Base-by-base conservation (phyloP, 768 basidiomycete species). In the Clavulina sp. region DNA sequence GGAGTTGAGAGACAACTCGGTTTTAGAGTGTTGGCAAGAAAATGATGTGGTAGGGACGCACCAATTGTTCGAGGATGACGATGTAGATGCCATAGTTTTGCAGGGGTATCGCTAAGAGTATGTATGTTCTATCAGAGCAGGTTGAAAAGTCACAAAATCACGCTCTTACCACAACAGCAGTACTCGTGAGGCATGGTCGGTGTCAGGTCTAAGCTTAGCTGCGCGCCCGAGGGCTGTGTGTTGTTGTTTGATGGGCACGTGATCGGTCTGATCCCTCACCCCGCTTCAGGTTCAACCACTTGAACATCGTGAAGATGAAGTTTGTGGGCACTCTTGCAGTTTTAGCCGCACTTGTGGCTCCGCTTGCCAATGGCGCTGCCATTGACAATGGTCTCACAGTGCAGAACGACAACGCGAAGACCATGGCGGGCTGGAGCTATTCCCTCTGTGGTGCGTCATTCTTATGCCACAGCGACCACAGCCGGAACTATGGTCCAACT, bases 31-130 rank as follows among this genome's bases (percentile, higher is more conserved):
- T 41, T 46, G 9, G 21, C 30, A 18, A 4, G 23, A 29, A 33
- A 21, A 3, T 24, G 1, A 43, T 3, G 18, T 36, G 18, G 23
- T 30, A 3, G 23, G 47, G 13, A 56, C 63, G 50, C 24, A 75
- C 68, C 40, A 85, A 71, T 65, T 95, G 91, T 63, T 93, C 85
- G 0, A 69, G 63, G 47, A 97, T 64, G 28, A 82, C 75, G 19
- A 76, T 64, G 59, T 95, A 96, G 50, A 96, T 84, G 30, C 95
- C 95, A 55, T 78, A 73, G 68, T 99, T 93, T 56, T 89, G 70
- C 47, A 89, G 67, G 5, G 92, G 92, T 54, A 96, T 81, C 41
- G 91, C 91, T 67, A 31, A 21, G 5, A 50, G 51, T 44, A 56
- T n/a, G n/a, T n/a, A n/a, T n/a, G n/a, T n/a, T 46, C 40, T 4